phyloP scores from a whole-genome alignment of 2,329 filamentous ascomycete species.

The Shiraia sp. region DNA sequence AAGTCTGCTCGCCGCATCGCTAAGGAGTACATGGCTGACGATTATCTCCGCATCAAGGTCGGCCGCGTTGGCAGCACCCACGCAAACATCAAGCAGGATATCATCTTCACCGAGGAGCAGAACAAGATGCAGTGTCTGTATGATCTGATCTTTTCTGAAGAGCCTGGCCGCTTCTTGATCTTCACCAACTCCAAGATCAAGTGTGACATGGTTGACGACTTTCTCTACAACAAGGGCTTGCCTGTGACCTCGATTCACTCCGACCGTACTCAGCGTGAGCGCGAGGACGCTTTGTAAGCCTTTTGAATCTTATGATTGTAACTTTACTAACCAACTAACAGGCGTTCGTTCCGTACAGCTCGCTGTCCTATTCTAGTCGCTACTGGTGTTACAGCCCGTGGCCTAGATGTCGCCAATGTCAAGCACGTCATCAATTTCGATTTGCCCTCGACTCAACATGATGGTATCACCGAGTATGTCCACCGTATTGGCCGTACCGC shows the following conservation, averaged over 20 bases:
- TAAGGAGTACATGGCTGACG: slow-evolving; percentile 71
- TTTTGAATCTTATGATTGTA: background rate
- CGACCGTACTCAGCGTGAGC: slow-evolving; percentile 85
- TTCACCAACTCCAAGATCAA: slow-evolving; percentile 83
- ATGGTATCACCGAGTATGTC: slow-evolving; percentile 91
- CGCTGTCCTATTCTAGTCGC: slow-evolving; percentile 79
- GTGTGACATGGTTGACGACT: slow-evolving; percentile 87
- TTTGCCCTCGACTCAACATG: slow-evolving; percentile 71
- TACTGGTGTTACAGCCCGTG: slow-evolving; percentile 84
- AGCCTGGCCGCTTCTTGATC: slow-evolving; percentile 79
- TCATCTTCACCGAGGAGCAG: slow-evolving; percentile 68
- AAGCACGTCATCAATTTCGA: slow-evolving; percentile 95
- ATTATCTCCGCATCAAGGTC: slow-evolving; percentile 80
- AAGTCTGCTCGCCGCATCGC: slow-evolving; percentile 77
- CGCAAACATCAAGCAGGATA: slow-evolving; percentile 75
- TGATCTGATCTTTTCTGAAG: slow-evolving; percentile 70
- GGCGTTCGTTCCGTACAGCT: slow-evolving; percentile 76
- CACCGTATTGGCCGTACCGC: slow-evolving; percentile 96
- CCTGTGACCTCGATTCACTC: slow-evolving; percentile 88
- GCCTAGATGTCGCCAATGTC: slow-evolving; percentile 84
- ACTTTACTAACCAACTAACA: slow-evolving; percentile 30
- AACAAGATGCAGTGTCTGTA: slow-evolving; percentile 72
- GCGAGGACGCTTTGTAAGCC: slow-evolving; percentile 81
- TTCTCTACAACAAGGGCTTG: slow-evolving; percentile 75
- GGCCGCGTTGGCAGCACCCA: slow-evolving; percentile 86